A percentile compares a stretch with the other conserved stretches of the same genome.
Evolutionary conservation across 2,329 filamentous ascomycete species (phyloP).

Genomic region (Truncatella angustata): DNA sequence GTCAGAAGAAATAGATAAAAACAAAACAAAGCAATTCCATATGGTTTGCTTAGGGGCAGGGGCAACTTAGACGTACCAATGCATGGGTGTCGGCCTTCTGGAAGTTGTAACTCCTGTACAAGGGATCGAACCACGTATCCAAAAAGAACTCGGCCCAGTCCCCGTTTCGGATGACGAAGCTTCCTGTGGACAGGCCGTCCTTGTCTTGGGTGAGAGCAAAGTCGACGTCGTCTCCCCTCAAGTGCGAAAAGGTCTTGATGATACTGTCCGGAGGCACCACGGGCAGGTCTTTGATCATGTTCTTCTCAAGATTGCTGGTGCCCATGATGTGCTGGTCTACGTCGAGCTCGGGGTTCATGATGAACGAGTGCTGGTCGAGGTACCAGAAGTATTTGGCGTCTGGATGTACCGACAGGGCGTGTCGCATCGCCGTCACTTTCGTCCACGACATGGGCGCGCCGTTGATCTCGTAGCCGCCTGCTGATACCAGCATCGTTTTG

Average conservation of each 20-base stretch:
- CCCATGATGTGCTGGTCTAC: slow-evolving; percentile 72
- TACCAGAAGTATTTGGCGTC: slow-evolving; percentile 82
- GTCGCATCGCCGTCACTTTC: slow-evolving; percentile 80
- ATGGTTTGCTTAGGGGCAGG: too few species aligned
- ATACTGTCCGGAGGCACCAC: slow-evolving; percentile 95
- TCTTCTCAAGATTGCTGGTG: slow-evolving; percentile 62
- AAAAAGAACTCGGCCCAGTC: slow-evolving; percentile 92
- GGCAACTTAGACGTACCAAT: slow-evolving; percentile 73
- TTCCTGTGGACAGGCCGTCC: slow-evolving; percentile 72
- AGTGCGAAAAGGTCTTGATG: slow-evolving; percentile 86
- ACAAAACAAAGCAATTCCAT: too few species aligned
- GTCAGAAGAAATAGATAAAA: too few species aligned
- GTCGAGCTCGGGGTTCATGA: slow-evolving; percentile 76
- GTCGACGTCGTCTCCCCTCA: slow-evolving; percentile 76
- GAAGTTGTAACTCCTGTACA: slow-evolving; percentile 94
- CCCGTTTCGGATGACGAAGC: slow-evolving; percentile 77
- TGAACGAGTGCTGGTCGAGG: slow-evolving; percentile 79
- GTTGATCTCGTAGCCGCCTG: slow-evolving; percentile 71
- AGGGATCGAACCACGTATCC: slow-evolving; percentile 93
- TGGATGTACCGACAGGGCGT: slow-evolving; percentile 80
- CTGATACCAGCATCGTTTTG: slow-evolving; percentile 74
- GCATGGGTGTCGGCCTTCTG: slow-evolving; percentile 92
- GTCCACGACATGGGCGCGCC: slow-evolving; percentile 66
- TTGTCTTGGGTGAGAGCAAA: slow-evolving; percentile 82
- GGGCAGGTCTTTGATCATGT: slow-evolving; percentile 83